A percentile compares a stretch with the other conserved stretches of the same genome.
phyloP scores from a whole-genome alignment of 1,139 yeast species.

The Hansenula sp. region DNA sequence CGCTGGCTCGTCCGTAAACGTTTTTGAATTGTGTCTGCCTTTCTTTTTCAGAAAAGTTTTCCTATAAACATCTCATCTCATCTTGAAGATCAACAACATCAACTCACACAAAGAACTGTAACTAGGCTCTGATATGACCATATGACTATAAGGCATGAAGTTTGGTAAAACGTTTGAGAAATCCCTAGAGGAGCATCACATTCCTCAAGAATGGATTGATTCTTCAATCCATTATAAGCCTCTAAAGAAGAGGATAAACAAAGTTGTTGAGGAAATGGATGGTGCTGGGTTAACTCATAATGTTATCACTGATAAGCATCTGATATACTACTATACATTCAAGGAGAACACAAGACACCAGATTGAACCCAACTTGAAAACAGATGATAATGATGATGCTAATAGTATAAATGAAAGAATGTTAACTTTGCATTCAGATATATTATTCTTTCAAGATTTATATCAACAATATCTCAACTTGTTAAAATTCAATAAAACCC shows the following conservation, averaged over 20 bases:
- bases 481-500: slow-evolving; percentile 10
- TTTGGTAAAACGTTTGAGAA: slow-evolving; percentile 71
- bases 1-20: no score
- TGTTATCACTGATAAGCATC: slow-evolving; percentile 34
- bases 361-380: slow-evolving; percentile 32
- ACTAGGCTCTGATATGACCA: slow-evolving; percentile 5
- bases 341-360: slow-evolving; percentile 18
- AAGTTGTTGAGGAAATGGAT: slow-evolving; percentile 58
- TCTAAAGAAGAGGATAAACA: slow-evolving; percentile 60
- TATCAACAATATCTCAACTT: slow-evolving; percentile 14
- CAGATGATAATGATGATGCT: slow-evolving; percentile 26
- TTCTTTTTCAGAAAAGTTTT: neutral
- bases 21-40: no score
- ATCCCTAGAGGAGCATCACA: slow-evolving; percentile 52
- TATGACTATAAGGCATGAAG: slow-evolving; percentile 43
- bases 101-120: neutral
- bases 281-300: slow-evolving; percentile 47
- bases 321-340: slow-evolving; percentile 29
- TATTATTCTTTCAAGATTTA: slow-evolving; percentile 18
- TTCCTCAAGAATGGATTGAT: slow-evolving; percentile 67
- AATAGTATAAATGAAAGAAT: slow-evolving; percentile 7
- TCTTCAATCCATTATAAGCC: slow-evolving; percentile 72
- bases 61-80: no score
- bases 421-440: slow-evolving; percentile 10
- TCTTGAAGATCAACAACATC: neutral